Percentiles rank a stretch among this genome's conserved stretches.
phyloP scores from a whole-genome alignment of 1,284 basidiomycete genomes.

The Afroboletus lepidellus region DNA sequence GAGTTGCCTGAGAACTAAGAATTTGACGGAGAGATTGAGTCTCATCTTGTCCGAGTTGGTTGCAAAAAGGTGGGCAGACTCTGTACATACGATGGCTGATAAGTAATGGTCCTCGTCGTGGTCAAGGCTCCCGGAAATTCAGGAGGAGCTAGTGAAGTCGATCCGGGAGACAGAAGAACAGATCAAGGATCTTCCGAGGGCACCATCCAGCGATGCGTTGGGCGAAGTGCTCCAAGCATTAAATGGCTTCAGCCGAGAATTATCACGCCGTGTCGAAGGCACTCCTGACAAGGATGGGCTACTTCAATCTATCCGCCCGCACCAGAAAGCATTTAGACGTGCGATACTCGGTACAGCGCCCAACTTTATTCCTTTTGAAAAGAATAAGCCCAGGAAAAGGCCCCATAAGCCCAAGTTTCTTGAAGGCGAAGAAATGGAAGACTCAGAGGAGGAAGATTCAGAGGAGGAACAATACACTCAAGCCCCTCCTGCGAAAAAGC shows the following conservation, averaged over 20 bases:
- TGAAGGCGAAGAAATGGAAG: conserved; percentile 10
- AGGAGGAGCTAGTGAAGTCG: conserved; percentile 44
- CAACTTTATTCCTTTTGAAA: conserved; percentile 35
- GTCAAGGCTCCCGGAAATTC: conserved; percentile 59
- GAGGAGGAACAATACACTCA: conserved; percentile 11
- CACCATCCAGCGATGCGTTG: conserved; percentile 37
- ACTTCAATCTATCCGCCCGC: conserved; percentile 49
- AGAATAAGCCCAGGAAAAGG: not conserved
- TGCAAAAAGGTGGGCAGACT: not conserved
- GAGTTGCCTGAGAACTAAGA: not conserved
- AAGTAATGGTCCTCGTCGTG: not conserved
- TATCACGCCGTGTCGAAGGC: conserved; percentile 49
- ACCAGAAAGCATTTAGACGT: conserved; percentile 44
- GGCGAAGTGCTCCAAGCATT: conserved; percentile 43
- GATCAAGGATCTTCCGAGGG: conserved; percentile 45
- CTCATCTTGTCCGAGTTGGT: conserved; percentile 4
- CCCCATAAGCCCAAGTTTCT: not conserved
- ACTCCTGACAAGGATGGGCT: conserved; percentile 46
- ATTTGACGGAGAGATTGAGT: not conserved
- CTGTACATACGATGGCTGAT: not conserved
- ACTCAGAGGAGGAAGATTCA: conserved; percentile 28
- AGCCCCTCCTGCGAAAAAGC: not conserved
- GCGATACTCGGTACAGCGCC: conserved; percentile 54
- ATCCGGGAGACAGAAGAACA: conserved; percentile 38
- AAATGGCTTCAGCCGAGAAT: conserved; percentile 44